Percentiles rank a stretch among this genome's conserved stretches.
phyloP scores from a whole-genome alignment of 129 eudicot species.

The Scalesia atractyloides region DNA sequence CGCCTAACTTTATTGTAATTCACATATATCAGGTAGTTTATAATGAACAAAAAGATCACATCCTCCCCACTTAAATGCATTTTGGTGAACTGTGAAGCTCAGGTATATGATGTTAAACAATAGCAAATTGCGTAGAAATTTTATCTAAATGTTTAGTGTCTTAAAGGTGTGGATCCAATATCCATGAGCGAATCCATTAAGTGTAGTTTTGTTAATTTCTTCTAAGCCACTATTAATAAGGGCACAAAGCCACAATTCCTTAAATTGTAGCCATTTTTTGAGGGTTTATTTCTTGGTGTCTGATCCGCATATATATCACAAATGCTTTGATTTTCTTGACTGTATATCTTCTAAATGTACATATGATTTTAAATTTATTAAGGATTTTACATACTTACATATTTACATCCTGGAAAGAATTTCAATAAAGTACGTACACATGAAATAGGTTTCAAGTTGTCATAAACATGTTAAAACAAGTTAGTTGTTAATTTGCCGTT shows the following conservation, averaged over 20 bases:
- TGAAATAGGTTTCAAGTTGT: neutral
- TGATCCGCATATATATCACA: too few species aligned
- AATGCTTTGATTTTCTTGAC: too few species aligned
- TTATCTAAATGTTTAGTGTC: neutral
- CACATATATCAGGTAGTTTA: conserved; percentile 39
- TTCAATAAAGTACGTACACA: neutral
- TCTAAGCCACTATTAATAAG: neutral
- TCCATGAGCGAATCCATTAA: neutral
- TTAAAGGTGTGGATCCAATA: conserved; percentile 1
- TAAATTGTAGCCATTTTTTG: too few species aligned
- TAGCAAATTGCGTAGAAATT: conserved; percentile 5
- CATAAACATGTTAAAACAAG: neutral
- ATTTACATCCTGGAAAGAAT: neutral
- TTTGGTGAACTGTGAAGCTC: conserved; percentile 74
- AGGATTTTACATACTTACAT: neutral
- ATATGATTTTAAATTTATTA: neutral
- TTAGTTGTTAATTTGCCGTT: neutral
- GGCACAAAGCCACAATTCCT: too few species aligned
- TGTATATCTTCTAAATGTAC: too few species aligned
- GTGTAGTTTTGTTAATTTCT: neutral
- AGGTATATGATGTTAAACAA: conserved; percentile 52
- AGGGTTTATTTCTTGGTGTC: too few species aligned
- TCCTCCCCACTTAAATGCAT: conserved; percentile 64
- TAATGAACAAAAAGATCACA: conserved; percentile 78
- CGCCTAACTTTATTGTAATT: conserved; percentile 16